Evolutionary conservation across 1,284 basidiomycete genomes (phyloP), one percentile per base, ranked within the genome.

Genomic region (Sporisorium reilianum): DNA sequence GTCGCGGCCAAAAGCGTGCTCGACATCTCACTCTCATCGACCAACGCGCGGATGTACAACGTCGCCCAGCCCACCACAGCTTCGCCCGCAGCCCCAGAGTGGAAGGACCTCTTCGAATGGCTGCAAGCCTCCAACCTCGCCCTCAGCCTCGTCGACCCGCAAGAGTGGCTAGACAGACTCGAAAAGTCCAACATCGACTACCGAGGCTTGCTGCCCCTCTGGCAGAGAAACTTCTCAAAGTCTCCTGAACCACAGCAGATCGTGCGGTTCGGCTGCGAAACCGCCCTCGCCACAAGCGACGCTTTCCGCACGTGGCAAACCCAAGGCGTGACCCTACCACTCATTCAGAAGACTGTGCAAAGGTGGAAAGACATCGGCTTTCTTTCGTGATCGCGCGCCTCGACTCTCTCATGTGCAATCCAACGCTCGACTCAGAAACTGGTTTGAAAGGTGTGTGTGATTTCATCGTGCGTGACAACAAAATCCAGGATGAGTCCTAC

Each of bases 71-170:
- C 64, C 7, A 55, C 67, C 9, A 40, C 57, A 5, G 1, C 38
- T 10, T 38, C 60, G 12, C 26, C 8, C 11, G 10, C 36, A 20
- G 20, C 63, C 3, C 36, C 59, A 14, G 26, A 36, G 1, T 64
- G 70, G 66, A 18, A 9, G 25, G 86, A 85, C 14, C 92, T 96
- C 84, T 87, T 88, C 62, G 86, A 88, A 23, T 89, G 92, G 67
- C 88, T 93, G 44, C 81, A 85, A 12, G 84, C 88, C 10, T 87
- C 88, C 53, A 92, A 91, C 10, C 90, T 94, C 80, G 89, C 83
- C 25, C 89, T 95, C 73, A 90, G 93, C 77, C 88, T 91, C 40
- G 90, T 93, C 28, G 88, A 91, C 87, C 63, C 90, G 89, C 51
- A 85, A 83, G 64, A 88, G 86, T 80, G 91, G 89, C 80, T 90